Evolutionary conservation across 2,329 filamentous ascomycete genomes (phyloP), one percentile per base, ranked within the genome.

Genomic region (Sporothrix globosa): DNA sequence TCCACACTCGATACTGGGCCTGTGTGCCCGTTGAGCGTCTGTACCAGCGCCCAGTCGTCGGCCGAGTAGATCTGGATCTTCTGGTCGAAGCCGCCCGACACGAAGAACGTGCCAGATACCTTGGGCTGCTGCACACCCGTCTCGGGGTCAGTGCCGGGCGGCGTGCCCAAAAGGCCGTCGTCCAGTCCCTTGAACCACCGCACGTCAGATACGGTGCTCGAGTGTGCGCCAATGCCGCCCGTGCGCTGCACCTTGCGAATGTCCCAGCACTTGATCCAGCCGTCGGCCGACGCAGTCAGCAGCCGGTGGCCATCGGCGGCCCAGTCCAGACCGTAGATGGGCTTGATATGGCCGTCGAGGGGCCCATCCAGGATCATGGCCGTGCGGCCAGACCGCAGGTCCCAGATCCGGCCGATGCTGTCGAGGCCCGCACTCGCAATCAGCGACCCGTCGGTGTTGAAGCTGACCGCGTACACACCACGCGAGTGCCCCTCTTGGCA

Each of bases 201-300:
- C 73, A 99, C 82, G 79, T 99, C 96, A 0, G 93, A 96, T 9
- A 99, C 94, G 46, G 96, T 91, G 74, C 93, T 95, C 66, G 88
- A 91, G 79, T 99, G 96, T 7, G 96, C 95, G 65, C 95, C 96
- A 61, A 99, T 91, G 21, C 91, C 92, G 14, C 92, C 95, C 0
- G 88, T 90, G 73, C 90, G 90, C 75, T 91, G 88, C 65, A 98
- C 94, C 76, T 96, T 95, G 60, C 96, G 89, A 68, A 99, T 86
- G 78, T 99, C 96, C 96, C 96, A 99, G 81, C 95, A 97, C 80
- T 97, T 98, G 77, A 97, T 90, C 87, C 96, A 98, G 21, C 95
- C 95, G 77, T 99, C 96, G 2, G 90, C 93, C 17, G 93, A 96
- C 1, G 93, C 94, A 0, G 93, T 93, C n/a, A 98, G 83, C 10